A percentile compares a stretch with the other conserved stretches of the same genome.
These are phyloP conservation scores for Ceratopteris richardii DNA, from an alignment of 75 land plant species.

Conservation along the genomic window DNA sequence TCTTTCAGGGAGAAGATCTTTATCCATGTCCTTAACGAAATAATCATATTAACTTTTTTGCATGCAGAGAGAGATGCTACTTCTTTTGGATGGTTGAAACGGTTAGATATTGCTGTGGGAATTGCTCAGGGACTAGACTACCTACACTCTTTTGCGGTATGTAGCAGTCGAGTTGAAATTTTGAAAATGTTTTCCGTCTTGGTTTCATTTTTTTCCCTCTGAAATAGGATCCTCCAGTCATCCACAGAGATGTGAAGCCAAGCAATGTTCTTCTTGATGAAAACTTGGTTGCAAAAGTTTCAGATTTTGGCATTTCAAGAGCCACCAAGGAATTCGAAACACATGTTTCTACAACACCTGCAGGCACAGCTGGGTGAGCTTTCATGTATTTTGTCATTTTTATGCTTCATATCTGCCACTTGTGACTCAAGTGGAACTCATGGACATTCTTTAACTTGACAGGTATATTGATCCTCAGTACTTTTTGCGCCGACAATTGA, in stretches of 20 bases:
- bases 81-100: constrained; percentile 17
- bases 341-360: constrained; percentile 40
- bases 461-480: constrained; percentile 43
- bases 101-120: constrained; percentile 31
- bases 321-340: constrained; percentile 26
- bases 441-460: too few species aligned
- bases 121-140: constrained; percentile 30
- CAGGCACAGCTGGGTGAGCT: constrained; percentile 40
- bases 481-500: constrained; percentile 30
- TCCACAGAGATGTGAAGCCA: constrained; percentile 44
- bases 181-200: too few species aligned
- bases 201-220: constrained; percentile 12
- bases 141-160: constrained; percentile 34
- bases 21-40: too few species aligned
- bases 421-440: not conserved
- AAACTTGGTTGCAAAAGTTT: constrained; percentile 26
- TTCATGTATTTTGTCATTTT: too few species aligned
- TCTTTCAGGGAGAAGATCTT: too few species aligned
- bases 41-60: too few species aligned
- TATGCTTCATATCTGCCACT: not conserved
- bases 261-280: constrained; percentile 41
- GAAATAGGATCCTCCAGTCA: constrained; percentile 55
- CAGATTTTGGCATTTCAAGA: constrained; percentile 48
- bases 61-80: constrained; percentile 6
- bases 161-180: not conserved